Evolutionary conservation across 2,329 filamentous ascomycete species (phyloP).

Genomic region (Fonsecaea pedrosoi): DNA sequence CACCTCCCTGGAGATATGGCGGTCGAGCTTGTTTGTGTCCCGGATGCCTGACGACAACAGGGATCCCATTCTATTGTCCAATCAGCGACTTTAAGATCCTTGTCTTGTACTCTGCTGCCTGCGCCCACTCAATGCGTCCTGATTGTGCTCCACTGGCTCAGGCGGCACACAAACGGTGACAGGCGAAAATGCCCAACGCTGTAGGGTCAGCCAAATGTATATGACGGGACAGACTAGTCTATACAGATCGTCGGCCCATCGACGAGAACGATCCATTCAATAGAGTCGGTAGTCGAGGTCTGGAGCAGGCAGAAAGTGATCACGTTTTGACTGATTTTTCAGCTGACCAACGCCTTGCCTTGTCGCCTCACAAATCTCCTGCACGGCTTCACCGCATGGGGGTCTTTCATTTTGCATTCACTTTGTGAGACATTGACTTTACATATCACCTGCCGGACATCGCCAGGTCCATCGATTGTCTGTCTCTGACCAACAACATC

Average conservation of each 20-base stretch:
- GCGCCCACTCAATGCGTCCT: not conserved
- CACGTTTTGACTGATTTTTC: not conserved
- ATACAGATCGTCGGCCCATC: not conserved
- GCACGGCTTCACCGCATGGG: conserved; percentile 8
- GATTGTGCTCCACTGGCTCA: not conserved
- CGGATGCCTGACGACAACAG: not conserved
- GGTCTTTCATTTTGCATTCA: not conserved
- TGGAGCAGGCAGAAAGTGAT: conserved; percentile 1
- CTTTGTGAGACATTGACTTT: conserved; percentile 12
- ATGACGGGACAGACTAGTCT: not conserved
- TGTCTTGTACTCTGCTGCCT: not conserved
- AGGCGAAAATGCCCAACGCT: not conserved
- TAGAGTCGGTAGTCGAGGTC: not conserved
- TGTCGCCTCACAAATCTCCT: conserved; percentile 20
- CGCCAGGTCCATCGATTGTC: not conserved
- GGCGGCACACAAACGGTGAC: not conserved
- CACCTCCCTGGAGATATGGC: not conserved
- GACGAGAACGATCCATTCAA: not conserved
- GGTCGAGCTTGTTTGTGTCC: not conserved
- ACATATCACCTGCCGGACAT: conserved; percentile 21
- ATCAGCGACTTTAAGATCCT: not conserved
- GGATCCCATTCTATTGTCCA: not conserved
- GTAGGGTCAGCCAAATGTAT: not conserved
- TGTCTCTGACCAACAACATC: not conserved
- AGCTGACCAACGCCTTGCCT: not conserved